Evolutionary conservation across 148 eudicot species (phyloP).

Genomic region (Amaranthus cruentus): DNA sequence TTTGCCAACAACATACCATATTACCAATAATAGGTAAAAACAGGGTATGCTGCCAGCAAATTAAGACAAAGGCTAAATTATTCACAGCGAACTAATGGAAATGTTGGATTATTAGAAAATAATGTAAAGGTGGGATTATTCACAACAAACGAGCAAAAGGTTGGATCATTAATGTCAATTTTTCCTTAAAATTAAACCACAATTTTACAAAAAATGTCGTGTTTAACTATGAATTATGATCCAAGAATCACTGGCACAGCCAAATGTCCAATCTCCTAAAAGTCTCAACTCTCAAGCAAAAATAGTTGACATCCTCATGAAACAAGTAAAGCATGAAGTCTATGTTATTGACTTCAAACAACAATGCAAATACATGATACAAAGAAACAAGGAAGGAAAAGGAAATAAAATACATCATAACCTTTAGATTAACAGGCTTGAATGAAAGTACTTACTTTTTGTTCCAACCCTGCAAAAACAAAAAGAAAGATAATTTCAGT

Average conservation of each 20-base stretch:
- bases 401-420: conserved; percentile 7
- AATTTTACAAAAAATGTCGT: not conserved
- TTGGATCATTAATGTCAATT: too few relatives aligned
- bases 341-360: not conserved
- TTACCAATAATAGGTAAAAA: too few relatives aligned
- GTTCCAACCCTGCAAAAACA: conserved; percentile 94
- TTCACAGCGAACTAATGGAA: too few relatives aligned
- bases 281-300: not conserved
- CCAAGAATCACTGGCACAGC: not conserved
- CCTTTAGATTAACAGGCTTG: conserved; percentile 14
- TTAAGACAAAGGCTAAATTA: too few relatives aligned
- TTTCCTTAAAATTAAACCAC: not conserved
- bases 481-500: conserved; percentile 11
- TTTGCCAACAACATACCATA: too few relatives aligned
- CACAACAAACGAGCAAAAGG: too few relatives aligned
- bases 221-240: not conserved
- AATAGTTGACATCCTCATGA: not conserved
- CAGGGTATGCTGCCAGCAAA: too few relatives aligned
- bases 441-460: conserved; percentile 64
- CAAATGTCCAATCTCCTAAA: not conserved
- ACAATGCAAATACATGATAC: not conserved
- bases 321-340: not conserved
- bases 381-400: not conserved
- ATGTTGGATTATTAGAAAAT: too few relatives aligned
- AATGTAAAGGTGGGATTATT: too few relatives aligned